Percentiles rank a stretch among this genome's conserved stretches.
Evolutionary conservation across 2,329 filamentous ascomycete species (phyloP).

Genomic region (Albifimbria verrucaria): DNA sequence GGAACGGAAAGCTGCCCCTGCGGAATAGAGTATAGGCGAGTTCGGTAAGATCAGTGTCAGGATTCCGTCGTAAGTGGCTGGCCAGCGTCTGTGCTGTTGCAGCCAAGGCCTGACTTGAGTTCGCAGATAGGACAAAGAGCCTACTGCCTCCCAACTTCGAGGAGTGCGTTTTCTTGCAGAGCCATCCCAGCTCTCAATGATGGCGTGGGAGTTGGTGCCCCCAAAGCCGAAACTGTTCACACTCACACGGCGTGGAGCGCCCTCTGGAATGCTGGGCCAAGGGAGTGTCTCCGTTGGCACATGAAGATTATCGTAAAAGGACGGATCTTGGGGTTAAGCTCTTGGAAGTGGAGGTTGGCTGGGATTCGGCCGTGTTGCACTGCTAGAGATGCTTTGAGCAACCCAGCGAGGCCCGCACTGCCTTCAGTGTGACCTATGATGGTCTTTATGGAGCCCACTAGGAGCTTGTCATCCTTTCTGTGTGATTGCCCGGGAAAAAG

Average conservation of each 20-base stretch:
- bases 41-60: slow-evolving; percentile 14
- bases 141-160: neutral
- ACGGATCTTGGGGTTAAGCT: neutral
- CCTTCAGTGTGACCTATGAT: slow-evolving; percentile 1
- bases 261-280: neutral
- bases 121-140: slow-evolving; percentile 4
- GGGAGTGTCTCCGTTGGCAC: neutral
- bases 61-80: slow-evolving; percentile 23
- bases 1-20: neutral
- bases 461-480: neutral
- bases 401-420: neutral
- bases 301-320: neutral
- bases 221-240: slow-evolving; percentile 3
- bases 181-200: neutral
- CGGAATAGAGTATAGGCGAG: neutral
- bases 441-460: neutral
- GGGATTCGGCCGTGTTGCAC: neutral
- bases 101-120: too few relatives aligned
- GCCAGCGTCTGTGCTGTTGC: slow-evolving; percentile 4
- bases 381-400: neutral
- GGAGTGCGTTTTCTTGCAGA: too few relatives aligned
- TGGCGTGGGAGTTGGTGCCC: neutral
- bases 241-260: neutral
- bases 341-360: neutral
- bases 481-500: slow-evolving; percentile 28